phyloP scores from a whole-genome alignment of 2,329 filamentous ascomycete genomes.

The Dothistroma pini region DNA sequence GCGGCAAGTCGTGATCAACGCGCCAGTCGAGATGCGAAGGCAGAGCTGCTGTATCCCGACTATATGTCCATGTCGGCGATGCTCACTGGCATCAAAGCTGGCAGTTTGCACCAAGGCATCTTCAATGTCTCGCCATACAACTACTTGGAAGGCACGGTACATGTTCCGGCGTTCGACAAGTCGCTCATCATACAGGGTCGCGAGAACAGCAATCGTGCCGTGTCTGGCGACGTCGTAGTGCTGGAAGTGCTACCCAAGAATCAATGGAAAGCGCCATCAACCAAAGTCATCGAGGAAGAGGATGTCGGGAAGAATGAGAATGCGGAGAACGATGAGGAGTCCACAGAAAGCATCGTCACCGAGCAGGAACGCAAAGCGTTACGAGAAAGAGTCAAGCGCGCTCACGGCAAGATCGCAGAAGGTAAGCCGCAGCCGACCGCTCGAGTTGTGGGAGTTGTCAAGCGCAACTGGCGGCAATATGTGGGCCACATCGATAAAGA shows the following conservation, averaged over 20 bases:
- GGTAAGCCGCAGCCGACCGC: slow-evolving; percentile 84
- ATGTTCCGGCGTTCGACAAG: slow-evolving; percentile 86
- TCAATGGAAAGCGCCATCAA: slow-evolving; percentile 95
- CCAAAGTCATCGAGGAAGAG: slow-evolving; percentile 94
- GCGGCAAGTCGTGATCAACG: slow-evolving; percentile 70
- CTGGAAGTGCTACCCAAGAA: slow-evolving; percentile 90
- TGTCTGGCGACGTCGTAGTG: slow-evolving; percentile 89
- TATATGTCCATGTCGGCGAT: slow-evolving; percentile 86
- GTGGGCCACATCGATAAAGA: slow-evolving; percentile 91
- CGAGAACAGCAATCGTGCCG: slow-evolving; percentile 92
- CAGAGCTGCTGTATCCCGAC: slow-evolving; percentile 78
- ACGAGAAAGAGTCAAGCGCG: slow-evolving; percentile 85
- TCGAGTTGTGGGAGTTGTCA: slow-evolving; percentile 84
- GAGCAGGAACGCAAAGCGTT: slow-evolving; percentile 81
- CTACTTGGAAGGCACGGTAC: slow-evolving; percentile 89
- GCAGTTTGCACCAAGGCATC: slow-evolving; percentile 85
- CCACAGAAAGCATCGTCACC: slow-evolving; percentile 68
- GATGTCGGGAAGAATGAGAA: slow-evolving; percentile 89
- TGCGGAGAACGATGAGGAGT: slow-evolving; percentile 79
- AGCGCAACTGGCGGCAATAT: slow-evolving; percentile 97
- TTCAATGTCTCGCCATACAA: slow-evolving; percentile 99
- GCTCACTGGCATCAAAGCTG: slow-evolving; percentile 87
- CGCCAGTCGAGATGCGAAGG: slow-evolving; percentile 60
- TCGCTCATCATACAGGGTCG: slow-evolving; percentile 82
- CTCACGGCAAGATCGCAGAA: slow-evolving; percentile 72